Conservation (phyloP, 106 monocot genomes). For the Dendrobium officinale region DNA sequence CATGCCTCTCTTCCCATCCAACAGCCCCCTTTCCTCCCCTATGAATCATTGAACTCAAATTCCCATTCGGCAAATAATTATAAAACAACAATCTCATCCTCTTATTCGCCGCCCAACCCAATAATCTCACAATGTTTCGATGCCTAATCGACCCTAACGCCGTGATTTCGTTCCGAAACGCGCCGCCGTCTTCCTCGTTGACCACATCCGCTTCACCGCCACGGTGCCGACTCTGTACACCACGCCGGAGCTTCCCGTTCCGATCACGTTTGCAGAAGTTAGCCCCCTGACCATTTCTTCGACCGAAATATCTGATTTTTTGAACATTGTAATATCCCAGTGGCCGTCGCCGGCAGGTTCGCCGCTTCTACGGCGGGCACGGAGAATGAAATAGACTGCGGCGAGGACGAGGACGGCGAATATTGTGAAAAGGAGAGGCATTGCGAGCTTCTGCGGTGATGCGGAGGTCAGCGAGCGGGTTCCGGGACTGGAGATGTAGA, state of each 20-base stretch:
- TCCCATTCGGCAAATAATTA: constrained; percentile 74
- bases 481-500: constrained; percentile 29
- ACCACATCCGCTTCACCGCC: constrained; percentile 97
- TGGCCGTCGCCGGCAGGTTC: constrained; percentile 4
- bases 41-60: constrained; percentile 64
- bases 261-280: constrained; percentile 76
- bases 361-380: constrained; percentile 12
- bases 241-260: constrained; percentile 91
- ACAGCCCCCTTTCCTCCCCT: constrained; percentile 41
- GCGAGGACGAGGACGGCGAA: constrained; percentile 38
- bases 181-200: constrained; percentile 32
- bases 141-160: constrained; percentile 69
- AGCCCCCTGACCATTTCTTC: constrained; percentile 43
- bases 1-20: constrained; percentile 80
- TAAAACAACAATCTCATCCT: constrained; percentile 74
- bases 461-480: background rate
- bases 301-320: constrained; percentile 69
- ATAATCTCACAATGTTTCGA: constrained; percentile 74
- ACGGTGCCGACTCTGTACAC: constrained; percentile 70
- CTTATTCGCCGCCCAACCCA: constrained; percentile 65
- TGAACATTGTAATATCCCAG: constrained; percentile 85
- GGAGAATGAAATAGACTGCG: constrained; percentile 39
- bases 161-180: constrained; percentile 65
- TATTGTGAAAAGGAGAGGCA: constrained; percentile 52
- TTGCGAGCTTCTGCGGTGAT: constrained; percentile 31